phyloP scores from a whole-genome alignment of 805 yeast species.

The Monosporozyma unispora region DNA sequence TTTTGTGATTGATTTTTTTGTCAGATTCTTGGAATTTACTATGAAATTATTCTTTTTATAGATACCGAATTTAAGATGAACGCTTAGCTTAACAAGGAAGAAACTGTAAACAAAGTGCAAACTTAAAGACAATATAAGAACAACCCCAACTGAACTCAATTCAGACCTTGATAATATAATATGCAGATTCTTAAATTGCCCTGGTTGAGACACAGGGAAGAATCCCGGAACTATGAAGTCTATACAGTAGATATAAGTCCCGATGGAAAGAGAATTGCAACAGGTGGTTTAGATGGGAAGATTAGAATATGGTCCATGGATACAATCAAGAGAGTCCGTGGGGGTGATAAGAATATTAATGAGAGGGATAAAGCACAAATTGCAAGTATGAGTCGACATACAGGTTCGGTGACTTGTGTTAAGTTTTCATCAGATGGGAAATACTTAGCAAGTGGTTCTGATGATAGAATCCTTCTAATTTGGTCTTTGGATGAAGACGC shows the following conservation, averaged over 20 bases:
- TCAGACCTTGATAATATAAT: background rate
- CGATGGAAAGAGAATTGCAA: constrained; percentile 77
- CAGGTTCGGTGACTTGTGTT: constrained; percentile 93
- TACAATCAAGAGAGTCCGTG: constrained; percentile 31
- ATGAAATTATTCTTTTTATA: no score
- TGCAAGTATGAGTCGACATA: constrained; percentile 88
- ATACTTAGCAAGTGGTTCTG: constrained; percentile 89
- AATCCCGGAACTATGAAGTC: constrained; percentile 70
- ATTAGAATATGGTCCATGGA: constrained; percentile 79
- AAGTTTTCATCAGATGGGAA: constrained; percentile 88
- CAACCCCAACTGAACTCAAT: background rate
- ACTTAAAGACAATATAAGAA: background rate
- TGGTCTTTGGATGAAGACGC: constrained; percentile 81
- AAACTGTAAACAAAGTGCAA: background rate
- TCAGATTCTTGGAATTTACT: no score
- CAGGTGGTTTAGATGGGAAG: constrained; percentile 92
- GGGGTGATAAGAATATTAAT: constrained; percentile 6
- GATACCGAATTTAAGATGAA: background rate
- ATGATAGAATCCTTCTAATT: constrained; percentile 80
- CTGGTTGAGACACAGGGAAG: constrained; percentile 71
- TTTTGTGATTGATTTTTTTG: background rate
- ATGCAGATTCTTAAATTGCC: constrained; percentile 65
- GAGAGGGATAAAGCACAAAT: constrained; percentile 42
- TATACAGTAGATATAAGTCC: constrained; percentile 74
- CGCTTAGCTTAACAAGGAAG: no score